Evolutionary conservation across 805 yeast species (phyloP).

Genomic region (Novakomyces olei): DNA sequence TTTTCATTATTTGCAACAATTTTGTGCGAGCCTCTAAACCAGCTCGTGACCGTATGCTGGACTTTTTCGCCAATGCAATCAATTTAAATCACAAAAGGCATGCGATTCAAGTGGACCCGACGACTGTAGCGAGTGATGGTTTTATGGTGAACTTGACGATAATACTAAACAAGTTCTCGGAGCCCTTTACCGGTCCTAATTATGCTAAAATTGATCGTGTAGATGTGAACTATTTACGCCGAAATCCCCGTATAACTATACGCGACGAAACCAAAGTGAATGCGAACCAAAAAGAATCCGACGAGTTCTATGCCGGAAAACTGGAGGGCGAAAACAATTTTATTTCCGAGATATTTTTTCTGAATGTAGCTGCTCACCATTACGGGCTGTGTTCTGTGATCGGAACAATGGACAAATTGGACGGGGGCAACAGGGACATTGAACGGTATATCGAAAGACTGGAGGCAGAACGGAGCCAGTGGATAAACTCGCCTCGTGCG

Average conservation of each 20-base stretch:
- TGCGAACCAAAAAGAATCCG: constrained; percentile 50
- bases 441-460: constrained; percentile 28
- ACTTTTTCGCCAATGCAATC: constrained; percentile 50
- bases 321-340: constrained; percentile 34
- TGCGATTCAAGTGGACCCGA: constrained; percentile 58
- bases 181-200: constrained; percentile 57
- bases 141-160: constrained; percentile 57
- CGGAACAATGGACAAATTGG: constrained; percentile 32
- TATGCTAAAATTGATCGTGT: constrained; percentile 55
- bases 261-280: constrained; percentile 65
- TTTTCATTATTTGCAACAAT: constrained; percentile 49
- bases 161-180: constrained; percentile 46
- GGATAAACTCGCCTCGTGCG: constrained; percentile 10
- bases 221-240: constrained; percentile 44
- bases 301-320: constrained; percentile 28
- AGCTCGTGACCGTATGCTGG: constrained; percentile 41
- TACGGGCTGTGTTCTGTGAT: constrained; percentile 74
- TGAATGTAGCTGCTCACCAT: constrained; percentile 57
- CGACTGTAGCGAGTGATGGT: constrained; percentile 50
- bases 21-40: constrained; percentile 49
- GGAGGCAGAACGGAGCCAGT: constrained; percentile 19
- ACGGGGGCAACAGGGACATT: constrained; percentile 26
- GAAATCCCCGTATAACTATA: constrained; percentile 35
- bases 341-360: constrained; percentile 73
- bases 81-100: constrained; percentile 70